These are phyloP conservation scores for Piromyces finnis DNA, from an alignment of 192 early-diverging fungal species.

Conservation along the genomic window DNA sequence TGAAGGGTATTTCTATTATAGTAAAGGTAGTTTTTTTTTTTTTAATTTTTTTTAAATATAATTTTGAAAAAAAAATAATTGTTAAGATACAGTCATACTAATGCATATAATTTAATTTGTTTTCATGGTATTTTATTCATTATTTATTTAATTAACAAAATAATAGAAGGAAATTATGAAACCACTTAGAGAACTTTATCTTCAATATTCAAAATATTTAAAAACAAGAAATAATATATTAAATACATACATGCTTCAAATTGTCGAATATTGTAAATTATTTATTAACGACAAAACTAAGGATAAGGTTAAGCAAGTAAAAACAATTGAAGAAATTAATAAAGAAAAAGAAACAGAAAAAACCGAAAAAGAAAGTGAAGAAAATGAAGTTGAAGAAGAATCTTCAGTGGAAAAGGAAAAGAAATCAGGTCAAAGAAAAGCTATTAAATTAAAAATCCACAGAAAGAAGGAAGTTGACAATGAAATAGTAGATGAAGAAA, in stretches of 20 bases:
- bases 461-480: background rate
- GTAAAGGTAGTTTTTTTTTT: no score
- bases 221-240: background rate
- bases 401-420: background rate
- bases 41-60: no score
- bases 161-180: background rate
- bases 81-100: no score
- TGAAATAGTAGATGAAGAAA: background rate
- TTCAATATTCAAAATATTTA: background rate
- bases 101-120: no score
- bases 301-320: background rate
- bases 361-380: background rate
- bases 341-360: background rate
- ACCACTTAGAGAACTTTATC: background rate
- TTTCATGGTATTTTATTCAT: no score
- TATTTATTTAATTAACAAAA: no score
- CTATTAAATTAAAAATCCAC: background rate
- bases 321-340: background rate
- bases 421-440: background rate
- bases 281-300: background rate
- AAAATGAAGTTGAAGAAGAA: background rate
- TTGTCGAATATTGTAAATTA: background rate
- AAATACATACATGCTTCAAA: background rate
- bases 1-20: no score
- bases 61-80: no score